A percentile compares a stretch with the other conserved stretches of the same genome.
These are phyloP conservation scores for Leucosporidium yakuticum DNA, from an alignment of 768 basidiomycete genomes.

Conservation along the genomic window DNA sequence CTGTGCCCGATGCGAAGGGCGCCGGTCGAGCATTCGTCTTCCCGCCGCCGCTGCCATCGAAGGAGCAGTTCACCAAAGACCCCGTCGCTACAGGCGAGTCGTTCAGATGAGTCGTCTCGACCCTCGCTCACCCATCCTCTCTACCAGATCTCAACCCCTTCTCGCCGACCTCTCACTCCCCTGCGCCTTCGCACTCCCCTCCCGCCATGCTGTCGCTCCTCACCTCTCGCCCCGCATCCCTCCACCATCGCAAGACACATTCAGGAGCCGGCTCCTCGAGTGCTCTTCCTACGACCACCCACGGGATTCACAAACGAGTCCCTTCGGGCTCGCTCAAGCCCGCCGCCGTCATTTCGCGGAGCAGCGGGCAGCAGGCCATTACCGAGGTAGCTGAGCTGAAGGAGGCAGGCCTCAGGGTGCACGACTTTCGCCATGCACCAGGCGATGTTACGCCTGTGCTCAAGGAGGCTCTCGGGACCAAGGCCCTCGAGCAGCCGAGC, in stretches of 20 bases:
- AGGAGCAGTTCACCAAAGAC: neutral
- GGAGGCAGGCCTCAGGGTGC: neutral
- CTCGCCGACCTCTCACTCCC: neutral
- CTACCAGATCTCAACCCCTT: neutral
- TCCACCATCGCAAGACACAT: conserved; percentile 2
- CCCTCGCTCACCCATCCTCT: neutral
- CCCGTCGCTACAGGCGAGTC: neutral
- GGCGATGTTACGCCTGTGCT: neutral
- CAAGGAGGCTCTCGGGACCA: neutral
- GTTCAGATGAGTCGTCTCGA: neutral
- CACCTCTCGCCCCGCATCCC: neutral
- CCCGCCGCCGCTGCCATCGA: neutral
- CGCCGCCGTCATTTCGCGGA: neutral
- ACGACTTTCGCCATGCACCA: neutral
- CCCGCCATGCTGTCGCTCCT: neutral
- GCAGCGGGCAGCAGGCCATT: neutral
- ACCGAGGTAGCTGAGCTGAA: neutral
- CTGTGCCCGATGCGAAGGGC: neutral
- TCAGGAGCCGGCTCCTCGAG: neutral
- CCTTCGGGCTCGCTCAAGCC: neutral
- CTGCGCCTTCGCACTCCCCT: neutral
- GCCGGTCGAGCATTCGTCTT: neutral
- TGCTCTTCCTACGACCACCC: neutral
- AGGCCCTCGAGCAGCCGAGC: neutral
- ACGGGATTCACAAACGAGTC: neutral